Evolutionary conservation across 345 rosid species (phyloP).

Genomic region (Populus alba): DNA sequence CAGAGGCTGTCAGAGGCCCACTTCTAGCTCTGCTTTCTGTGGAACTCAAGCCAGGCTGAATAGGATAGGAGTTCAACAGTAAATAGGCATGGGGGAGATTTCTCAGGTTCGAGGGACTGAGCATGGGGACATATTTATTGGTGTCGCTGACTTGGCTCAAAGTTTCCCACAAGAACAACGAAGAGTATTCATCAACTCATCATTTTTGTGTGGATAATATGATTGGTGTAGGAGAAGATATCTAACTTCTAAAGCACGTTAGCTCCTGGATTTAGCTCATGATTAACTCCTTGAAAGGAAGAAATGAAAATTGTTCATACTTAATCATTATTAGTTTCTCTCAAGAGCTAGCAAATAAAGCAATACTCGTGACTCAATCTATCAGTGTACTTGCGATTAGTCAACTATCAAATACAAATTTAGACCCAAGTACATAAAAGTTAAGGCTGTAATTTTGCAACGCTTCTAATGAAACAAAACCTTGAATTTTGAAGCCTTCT

Average conservation of each 20-base stretch:
- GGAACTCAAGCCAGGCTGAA: neutral
- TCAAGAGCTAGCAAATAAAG: neutral
- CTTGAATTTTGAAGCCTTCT: neutral
- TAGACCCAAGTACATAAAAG: neutral
- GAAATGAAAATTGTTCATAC: neutral
- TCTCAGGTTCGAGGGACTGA: neutral
- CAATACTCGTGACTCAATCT: neutral
- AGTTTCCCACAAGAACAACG: neutral
- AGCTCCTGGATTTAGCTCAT: neutral
- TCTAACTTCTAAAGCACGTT: neutral
- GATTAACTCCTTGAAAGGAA: neutral
- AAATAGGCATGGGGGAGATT: neutral
- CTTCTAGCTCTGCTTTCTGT: neutral
- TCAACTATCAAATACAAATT: neutral
- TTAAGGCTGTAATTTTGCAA: neutral
- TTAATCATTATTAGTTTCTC: neutral
- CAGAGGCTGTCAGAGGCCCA: neutral
- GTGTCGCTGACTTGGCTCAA: neutral
- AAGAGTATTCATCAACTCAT: neutral
- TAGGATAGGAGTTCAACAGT: neutral
- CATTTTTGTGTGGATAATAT: slow-evolving; percentile 6
- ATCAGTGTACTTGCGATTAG: neutral
- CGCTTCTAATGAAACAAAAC: neutral
- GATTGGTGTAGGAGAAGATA: neutral
- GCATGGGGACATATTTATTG: slow-evolving; percentile 2